Evolutionary conservation across 2,329 filamentous ascomycete species (phyloP).

Genomic region (Colletotrichum sp.): DNA sequence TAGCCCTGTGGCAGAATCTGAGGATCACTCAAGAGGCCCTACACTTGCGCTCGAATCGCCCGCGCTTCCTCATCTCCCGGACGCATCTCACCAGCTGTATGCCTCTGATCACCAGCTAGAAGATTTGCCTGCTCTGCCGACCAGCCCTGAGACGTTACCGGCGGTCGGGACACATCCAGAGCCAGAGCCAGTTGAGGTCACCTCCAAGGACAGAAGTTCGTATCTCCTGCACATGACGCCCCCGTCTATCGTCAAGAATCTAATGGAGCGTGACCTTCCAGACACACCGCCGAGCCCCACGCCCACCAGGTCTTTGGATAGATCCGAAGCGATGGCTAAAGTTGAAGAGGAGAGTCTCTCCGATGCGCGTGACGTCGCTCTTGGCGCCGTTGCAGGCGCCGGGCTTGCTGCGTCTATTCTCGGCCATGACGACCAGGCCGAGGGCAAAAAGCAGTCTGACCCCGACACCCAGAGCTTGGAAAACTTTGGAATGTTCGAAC

Average conservation of each 20-base stretch:
- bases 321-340: conserved; percentile 22
- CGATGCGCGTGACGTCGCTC: background rate
- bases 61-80: background rate
- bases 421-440: background rate
- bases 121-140: conserved; percentile 19
- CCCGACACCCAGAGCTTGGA: background rate
- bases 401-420: background rate
- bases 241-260: conserved; percentile 33
- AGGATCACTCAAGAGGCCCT: background rate
- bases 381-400: background rate
- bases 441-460: background rate
- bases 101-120: background rate
- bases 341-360: conserved; percentile 29
- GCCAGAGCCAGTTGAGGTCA: conserved; percentile 43
- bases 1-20: background rate
- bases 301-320: conserved; percentile 25
- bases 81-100: background rate
- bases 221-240: conserved; percentile 46
- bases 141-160: conserved; percentile 16
- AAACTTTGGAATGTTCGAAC: background rate
- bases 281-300: conserved; percentile 28
- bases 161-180: conserved; percentile 33
- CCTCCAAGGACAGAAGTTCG: conserved; percentile 47
- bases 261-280: conserved; percentile 24
- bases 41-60: background rate